Base-by-base conservation (phyloP, 1,284 basidiomycete genomes). In the Athelia sp. region DNA sequence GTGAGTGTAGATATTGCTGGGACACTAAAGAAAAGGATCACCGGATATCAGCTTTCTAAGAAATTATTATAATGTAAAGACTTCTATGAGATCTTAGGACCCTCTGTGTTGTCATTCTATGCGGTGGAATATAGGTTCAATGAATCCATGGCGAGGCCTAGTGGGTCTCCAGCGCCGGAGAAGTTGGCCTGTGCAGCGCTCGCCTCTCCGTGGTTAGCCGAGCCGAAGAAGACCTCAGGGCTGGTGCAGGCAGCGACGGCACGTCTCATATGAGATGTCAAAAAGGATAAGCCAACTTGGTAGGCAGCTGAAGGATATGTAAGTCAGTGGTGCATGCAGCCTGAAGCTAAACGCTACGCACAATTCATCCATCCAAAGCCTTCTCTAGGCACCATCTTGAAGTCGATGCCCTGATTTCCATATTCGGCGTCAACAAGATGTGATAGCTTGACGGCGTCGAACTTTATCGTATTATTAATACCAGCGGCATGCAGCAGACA, bases 301-400 rank as follows among this genome's bases (percentile, higher is more conserved):
- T 94, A 93, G 50, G 93, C 90, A 60, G 95, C 90, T 93, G 59
- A 36, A 52, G 32, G 23, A 13, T 13, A 29, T 29, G 26, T 29
- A 4, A 13, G 26, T 29, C 26, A 29, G 43, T 47, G 49, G 50
- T 52, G 76, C 73, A 40, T 79, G 54, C 29, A 36, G 32, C 23
- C 11, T 34, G 36, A 11, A 21, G 34, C 26, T 19, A 42, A 15
- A 19, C 13, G 44, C 40, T 49, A 65, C 79, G 50, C 57, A 90
- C 90, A 77, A 56, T 94, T 94, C 87, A 93, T 94, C 93, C 93
- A 95, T 3, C 96, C 96, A 62, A 99, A 99, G 48, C 96, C 96
- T 71, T 98, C 96, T 19, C 93, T 79, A 46, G 93, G 93, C 31
- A 98, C 87, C 78, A 93, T 88, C 75, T 93, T 92, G 74, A 98